Evolutionary conservation across 73 alveolate genomes (phyloP), one percentile per base, ranked within the genome.

Genomic region (Diophrys appendiculata): DNA sequence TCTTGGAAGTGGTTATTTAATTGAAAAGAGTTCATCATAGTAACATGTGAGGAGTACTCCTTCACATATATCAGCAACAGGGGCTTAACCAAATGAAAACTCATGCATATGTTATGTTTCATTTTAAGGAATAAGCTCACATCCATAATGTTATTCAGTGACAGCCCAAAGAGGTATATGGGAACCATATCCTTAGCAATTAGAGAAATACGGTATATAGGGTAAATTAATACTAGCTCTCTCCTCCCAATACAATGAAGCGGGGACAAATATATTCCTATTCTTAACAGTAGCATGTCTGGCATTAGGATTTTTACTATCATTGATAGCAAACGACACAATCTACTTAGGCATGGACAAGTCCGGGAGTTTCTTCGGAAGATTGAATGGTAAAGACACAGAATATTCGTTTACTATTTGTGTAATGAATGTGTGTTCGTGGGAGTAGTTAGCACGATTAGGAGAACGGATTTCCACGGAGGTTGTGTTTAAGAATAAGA

Each of bases 111-210:
- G 86, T 8, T 68, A 34, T 22, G 98, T 94, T 31, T 94, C 95
- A 26, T 92, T 79, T 60, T 84, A 86, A 0, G 82, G 69, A 28
- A 83, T 72, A 32, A 92, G 72, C n/a, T 33, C 68, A 64, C 99
- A 94, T 31, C 71, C 78, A 14, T 81, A 60, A 68, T 80, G 54
- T 76, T 88, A 84, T 60, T 95, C 99, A 70, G 88, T 56, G 34
- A 89, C 82, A 43, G 93, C 90, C 96, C 98, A 93, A 55, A 95
- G 70, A 18, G 95, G 96, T 0, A 95, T 93, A 76, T 83, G 83
- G 71, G 83, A 73, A 32, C 99, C 99, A 80, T 81, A 95, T 25
- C 97, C 96, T 87, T 93, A 87, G 69, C 99, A 95, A 82, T 95
- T 95, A 0, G 97, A 86, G 30, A 95, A 93, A 86, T 76, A 95